Percentiles rank a stretch among this genome's conserved stretches.
Evolutionary conservation across 1,284 basidiomycete species (phyloP).

Genomic region (Puccinia novopanici): DNA sequence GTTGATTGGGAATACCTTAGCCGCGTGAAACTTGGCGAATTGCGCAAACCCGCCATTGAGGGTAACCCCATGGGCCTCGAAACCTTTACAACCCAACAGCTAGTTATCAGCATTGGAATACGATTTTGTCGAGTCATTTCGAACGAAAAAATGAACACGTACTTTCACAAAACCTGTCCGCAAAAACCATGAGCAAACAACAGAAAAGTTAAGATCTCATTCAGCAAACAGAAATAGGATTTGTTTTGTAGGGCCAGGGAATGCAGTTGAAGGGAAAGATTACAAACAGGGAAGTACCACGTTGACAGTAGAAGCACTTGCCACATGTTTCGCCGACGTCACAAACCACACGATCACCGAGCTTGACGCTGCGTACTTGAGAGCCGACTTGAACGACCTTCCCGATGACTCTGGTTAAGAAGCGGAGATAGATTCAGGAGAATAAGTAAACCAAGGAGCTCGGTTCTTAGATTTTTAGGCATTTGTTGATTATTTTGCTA

Average conservation of each 20-base stretch:
- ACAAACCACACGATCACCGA: conserved; percentile 77
- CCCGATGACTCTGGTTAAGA: conserved; percentile 64
- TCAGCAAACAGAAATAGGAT: not conserved
- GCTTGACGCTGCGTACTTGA: conserved; percentile 68
- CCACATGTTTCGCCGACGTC: conserved; percentile 68
- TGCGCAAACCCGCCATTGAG: conserved; percentile 81
- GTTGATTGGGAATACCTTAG: conserved; percentile 78
- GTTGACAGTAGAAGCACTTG: conserved; percentile 77
- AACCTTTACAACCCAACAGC: conserved; percentile 67
- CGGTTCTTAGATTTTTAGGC: not conserved
- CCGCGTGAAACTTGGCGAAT: conserved; percentile 63
- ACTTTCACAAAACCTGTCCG: conserved; percentile 41
- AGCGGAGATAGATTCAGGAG: not conserved
- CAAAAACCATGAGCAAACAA: not conserved
- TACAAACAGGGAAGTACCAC: conserved; percentile 63
- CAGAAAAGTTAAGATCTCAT: not conserved
- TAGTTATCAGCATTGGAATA: not conserved
- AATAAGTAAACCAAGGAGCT: not conserved
- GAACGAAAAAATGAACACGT: not conserved
- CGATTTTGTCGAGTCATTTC: not conserved
- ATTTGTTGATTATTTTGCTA: not conserved
- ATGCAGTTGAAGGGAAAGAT: not conserved
- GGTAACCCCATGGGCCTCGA: conserved; percentile 73
- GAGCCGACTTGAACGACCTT: conserved; percentile 70
- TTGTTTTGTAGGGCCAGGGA: not conserved